A percentile compares a stretch with the other conserved stretches of the same genome.
Evolutionary conservation across 257 asterid genomes (phyloP).

Genomic region (Anisodus tanguticus): DNA sequence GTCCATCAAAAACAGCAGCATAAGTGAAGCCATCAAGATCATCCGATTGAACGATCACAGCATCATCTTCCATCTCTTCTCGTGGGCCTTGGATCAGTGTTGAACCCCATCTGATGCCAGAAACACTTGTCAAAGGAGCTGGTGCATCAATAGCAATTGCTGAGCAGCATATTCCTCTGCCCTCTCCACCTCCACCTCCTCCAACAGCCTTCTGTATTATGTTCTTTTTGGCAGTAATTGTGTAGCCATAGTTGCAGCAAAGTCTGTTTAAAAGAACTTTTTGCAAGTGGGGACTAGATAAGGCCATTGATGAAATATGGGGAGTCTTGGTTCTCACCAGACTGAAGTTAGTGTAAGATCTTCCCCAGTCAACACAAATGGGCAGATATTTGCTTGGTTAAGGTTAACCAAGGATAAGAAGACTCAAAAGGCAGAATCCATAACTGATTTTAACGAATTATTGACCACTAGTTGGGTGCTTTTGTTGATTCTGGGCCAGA

Average conservation of each 20-base stretch:
- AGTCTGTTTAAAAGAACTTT: conserved; percentile 54
- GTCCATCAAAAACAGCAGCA: conserved; percentile 97
- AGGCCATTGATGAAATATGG: conserved; percentile 53
- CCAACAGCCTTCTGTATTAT: conserved; percentile 40
- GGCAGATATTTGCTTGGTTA: conserved; percentile 48
- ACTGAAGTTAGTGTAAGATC: conserved; percentile 11
- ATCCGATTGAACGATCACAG: conserved; percentile 61
- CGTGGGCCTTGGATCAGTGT: conserved; percentile 75
- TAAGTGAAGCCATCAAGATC: conserved; percentile 68
- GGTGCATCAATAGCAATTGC: conserved; percentile 83
- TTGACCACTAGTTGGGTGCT: not conserved
- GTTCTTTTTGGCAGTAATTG: conserved; percentile 34
- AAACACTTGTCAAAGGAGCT: conserved; percentile 53
- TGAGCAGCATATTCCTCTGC: conserved; percentile 57
- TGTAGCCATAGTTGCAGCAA: conserved; percentile 49
- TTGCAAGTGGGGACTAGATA: conserved; percentile 66
- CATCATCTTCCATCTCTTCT: conserved; percentile 98
- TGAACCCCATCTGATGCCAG: conserved; percentile 82
- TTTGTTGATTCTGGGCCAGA: not conserved
- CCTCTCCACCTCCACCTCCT: conserved; percentile 28
- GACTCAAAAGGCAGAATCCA: conserved; percentile 40
- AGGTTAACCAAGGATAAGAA: conserved; percentile 53
- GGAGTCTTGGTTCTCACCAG: conserved; percentile 29
- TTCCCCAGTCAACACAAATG: not conserved
- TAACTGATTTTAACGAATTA: conserved; percentile 66